Evolutionary conservation across 768 basidiomycete species (phyloP).

Genomic region (Hirschioporus abietinus): DNA sequence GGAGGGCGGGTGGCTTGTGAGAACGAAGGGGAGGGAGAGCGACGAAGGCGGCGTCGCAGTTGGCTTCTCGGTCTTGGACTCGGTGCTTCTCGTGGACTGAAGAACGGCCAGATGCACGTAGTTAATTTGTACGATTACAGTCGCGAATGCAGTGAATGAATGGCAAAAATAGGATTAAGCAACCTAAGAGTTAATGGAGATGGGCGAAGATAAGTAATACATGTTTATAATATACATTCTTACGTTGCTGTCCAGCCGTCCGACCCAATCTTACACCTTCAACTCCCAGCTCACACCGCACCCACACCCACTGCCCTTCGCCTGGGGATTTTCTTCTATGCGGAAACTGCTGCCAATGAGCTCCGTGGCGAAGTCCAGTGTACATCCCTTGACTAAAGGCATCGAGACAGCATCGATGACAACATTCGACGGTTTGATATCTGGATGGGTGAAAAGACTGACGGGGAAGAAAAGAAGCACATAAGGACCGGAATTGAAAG

Average conservation of each 20-base stretch:
- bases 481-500: slow-evolving; percentile 8
- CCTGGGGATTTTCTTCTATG: slow-evolving; percentile 80
- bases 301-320: slow-evolving; percentile 86
- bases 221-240: no score
- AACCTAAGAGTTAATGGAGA: no score
- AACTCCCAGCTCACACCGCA: slow-evolving; percentile 97
- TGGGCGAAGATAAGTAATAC: no score
- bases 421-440: slow-evolving; percentile 65
- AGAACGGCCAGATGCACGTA: neutral
- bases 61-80: slow-evolving; percentile 75
- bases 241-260: no score
- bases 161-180: no score
- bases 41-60: slow-evolving; percentile 91
- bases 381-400: slow-evolving; percentile 78
- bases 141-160: no score
- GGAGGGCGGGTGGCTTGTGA: slow-evolving; percentile 75
- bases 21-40: slow-evolving; percentile 87
- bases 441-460: slow-evolving; percentile 71
- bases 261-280: slow-evolving; percentile 32
- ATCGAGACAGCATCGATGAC: slow-evolving; percentile 86
- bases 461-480: neutral
- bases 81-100: slow-evolving; percentile 48
- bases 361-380: slow-evolving; percentile 88
- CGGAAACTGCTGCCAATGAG: slow-evolving; percentile 91
- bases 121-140: neutral